These are phyloP conservation scores for Drechslera avenae DNA, from an alignment of 2,329 filamentous ascomycete species.

Conservation along the genomic window DNA sequence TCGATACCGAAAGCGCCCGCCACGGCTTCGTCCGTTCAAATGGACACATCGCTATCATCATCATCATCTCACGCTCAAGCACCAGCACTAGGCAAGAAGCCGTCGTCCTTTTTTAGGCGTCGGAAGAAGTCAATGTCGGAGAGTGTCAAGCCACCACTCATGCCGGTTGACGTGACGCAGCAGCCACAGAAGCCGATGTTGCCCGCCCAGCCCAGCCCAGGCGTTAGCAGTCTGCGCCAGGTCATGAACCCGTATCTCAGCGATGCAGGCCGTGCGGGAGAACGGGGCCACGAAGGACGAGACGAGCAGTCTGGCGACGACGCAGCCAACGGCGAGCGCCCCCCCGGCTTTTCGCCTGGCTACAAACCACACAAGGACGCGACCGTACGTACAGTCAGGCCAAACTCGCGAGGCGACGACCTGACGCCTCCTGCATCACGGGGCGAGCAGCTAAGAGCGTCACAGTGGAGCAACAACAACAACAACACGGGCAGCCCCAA, in stretches of 20 bases:
- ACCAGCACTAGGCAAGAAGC: constrained; percentile 76
- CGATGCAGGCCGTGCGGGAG: constrained; percentile 32
- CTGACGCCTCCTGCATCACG: constrained; percentile 32
- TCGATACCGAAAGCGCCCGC: constrained; percentile 38
- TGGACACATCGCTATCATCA: constrained; percentile 31
- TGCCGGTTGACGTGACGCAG: constrained; percentile 49
- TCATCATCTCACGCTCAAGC: too few relatives aligned
- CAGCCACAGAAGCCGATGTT: constrained; percentile 32
- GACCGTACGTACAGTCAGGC: constrained; percentile 68
- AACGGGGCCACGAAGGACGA: constrained; percentile 35
- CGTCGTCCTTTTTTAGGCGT: constrained; percentile 90
- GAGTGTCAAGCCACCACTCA: constrained; percentile 64
- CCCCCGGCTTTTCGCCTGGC: constrained; percentile 73
- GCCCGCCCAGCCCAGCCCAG: constrained; percentile 49
- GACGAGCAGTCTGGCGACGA: constrained; percentile 34
- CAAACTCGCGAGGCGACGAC: constrained; percentile 48
- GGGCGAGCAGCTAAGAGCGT: constrained; percentile 33
- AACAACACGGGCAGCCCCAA: constrained; percentile 40
- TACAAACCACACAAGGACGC: constrained; percentile 75
- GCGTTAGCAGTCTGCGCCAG: constrained; percentile 79
- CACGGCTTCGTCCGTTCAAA: constrained; percentile 29
- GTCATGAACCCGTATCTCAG: constrained; percentile 84
- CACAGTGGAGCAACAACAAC: constrained; percentile 15
- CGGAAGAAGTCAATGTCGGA: constrained; percentile 89
- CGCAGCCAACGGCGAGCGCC: constrained; percentile 44